Percentiles rank a stretch among this genome's conserved stretches.
Conservation (phyloP, 257 asterid genomes). For the Nicotiana paniculata region DNA sequence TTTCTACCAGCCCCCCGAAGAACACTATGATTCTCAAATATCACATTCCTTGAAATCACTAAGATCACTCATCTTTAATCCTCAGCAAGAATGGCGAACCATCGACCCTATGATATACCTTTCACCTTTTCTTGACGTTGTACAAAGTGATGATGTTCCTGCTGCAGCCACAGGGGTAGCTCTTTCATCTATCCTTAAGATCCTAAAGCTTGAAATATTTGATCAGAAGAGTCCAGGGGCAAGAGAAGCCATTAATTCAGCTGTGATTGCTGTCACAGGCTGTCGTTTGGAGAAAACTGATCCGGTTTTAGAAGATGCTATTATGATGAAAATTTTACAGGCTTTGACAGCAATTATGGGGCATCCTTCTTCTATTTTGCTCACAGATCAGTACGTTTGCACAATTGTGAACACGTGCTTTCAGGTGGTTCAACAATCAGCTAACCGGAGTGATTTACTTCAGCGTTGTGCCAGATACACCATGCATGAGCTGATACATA, state of each 20-base stretch:
- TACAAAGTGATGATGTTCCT: constrained; percentile 79
- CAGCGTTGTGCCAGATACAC: constrained; percentile 79
- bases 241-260: constrained; percentile 42
- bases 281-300: constrained; percentile 76
- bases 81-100: constrained; percentile 69
- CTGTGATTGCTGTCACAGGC: constrained; percentile 54
- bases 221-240: constrained; percentile 60
- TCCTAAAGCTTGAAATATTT: constrained; percentile 58
- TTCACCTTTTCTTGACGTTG: constrained; percentile 73
- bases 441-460: constrained; percentile 59
- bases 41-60: constrained; percentile 64
- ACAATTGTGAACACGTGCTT: constrained; percentile 81
- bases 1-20: constrained; percentile 50
- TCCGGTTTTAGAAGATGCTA: constrained; percentile 58
- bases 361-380: constrained; percentile 56
- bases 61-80: constrained; percentile 65
- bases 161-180: constrained; percentile 71
- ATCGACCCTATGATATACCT: constrained; percentile 63
- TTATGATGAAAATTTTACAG: constrained; percentile 78
- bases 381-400: constrained; percentile 74
- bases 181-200: constrained; percentile 69
- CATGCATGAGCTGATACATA: constrained; percentile 83
- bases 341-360: constrained; percentile 60
- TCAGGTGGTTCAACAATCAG: constrained; percentile 84
- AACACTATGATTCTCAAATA: constrained; percentile 38